Conservation (phyloP, 331 rosid species). For the Malus hybrid region DNA sequence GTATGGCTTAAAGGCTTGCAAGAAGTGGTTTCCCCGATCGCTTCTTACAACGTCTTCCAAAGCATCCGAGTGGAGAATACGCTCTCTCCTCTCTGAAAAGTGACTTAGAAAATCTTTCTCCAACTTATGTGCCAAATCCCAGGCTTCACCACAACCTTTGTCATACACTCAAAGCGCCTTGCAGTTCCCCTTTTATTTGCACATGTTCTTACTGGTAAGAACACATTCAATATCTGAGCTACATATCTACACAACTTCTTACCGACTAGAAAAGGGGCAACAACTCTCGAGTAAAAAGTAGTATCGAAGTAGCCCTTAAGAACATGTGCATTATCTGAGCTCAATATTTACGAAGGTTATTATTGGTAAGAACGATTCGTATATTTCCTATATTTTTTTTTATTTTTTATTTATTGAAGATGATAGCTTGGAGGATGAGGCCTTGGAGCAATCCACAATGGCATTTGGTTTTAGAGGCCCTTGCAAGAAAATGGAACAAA, state of each 20-base stretch:
- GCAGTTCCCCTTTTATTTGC: neutral
- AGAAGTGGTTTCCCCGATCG: slow-evolving; percentile 32
- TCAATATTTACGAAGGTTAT: no score
- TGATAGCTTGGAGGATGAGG: no score
- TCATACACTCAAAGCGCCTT: neutral
- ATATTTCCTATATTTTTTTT: no score
- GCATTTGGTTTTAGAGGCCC: slow-evolving; percentile 29
- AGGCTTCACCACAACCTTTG: neutral
- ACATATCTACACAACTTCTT: no score
- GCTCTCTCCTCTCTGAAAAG: neutral
- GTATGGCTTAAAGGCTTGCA: slow-evolving; percentile 29
- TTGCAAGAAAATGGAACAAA: slow-evolving; percentile 19
- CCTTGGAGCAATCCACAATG: neutral
- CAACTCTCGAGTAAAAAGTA: no score
- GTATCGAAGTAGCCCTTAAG: no score
- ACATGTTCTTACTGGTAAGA: no score
- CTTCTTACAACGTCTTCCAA: slow-evolving; percentile 17
- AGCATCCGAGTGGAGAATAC: slow-evolving; percentile 23
- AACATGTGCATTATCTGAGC: no score
- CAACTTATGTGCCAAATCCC: slow-evolving; percentile 15
- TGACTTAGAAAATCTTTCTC: slow-evolving; percentile 31
- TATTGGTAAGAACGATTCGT: no score
- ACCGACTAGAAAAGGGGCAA: no score
- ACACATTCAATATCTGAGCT: no score
- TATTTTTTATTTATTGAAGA: no score